Evolutionary conservation across 352 stramenopile genomes (phyloP).

Genomic region (Globisporangium spiculum): DNA sequence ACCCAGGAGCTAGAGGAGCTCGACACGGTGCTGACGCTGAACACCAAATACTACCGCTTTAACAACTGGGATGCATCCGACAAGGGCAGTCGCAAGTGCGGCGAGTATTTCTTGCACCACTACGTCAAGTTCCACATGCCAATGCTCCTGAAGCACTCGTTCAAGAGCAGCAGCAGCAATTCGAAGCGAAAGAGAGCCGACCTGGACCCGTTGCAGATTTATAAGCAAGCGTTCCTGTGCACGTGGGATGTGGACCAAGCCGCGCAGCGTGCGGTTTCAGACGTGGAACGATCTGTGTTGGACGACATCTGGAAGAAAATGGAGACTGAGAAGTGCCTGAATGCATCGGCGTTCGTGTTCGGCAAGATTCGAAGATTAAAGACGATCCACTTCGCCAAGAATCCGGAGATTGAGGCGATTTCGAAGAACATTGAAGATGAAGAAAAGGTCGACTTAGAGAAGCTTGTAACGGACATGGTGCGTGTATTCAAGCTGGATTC

Average conservation of each 20-base stretch:
- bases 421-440: conserved; percentile 59
- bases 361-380: conserved; percentile 65
- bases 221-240: conserved; percentile 79
- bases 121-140: conserved; percentile 82
- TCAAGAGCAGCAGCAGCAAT: conserved; percentile 27
- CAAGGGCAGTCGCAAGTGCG: conserved; percentile 59
- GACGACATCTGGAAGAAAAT: conserved; percentile 87
- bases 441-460: conserved; percentile 45
- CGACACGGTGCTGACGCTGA: conserved; percentile 59
- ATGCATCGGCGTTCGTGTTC: conserved; percentile 69
- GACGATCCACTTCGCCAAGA: conserved; percentile 65
- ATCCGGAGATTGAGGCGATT: conserved; percentile 54
- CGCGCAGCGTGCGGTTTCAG: conserved; percentile 61
- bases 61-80: conserved; percentile 74
- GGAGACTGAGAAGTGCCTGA: conserved; percentile 64
- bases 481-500: conserved; percentile 79
- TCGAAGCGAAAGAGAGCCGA: conserved; percentile 58
- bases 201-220: conserved; percentile 44
- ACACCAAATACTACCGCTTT: conserved; percentile 74
- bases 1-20: conserved; percentile 71
- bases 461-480: conserved; percentile 59
- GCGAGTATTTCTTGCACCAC: conserved; percentile 82
- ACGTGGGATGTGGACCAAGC: conserved; percentile 80
- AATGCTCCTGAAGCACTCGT: conserved; percentile 60
- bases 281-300: conserved; percentile 68